Percentiles rank a stretch among this genome's conserved stretches.
These are phyloP conservation scores for Paraphoma sp. DNA, from an alignment of 2,329 filamentous ascomycete genomes.

Conservation along the genomic window DNA sequence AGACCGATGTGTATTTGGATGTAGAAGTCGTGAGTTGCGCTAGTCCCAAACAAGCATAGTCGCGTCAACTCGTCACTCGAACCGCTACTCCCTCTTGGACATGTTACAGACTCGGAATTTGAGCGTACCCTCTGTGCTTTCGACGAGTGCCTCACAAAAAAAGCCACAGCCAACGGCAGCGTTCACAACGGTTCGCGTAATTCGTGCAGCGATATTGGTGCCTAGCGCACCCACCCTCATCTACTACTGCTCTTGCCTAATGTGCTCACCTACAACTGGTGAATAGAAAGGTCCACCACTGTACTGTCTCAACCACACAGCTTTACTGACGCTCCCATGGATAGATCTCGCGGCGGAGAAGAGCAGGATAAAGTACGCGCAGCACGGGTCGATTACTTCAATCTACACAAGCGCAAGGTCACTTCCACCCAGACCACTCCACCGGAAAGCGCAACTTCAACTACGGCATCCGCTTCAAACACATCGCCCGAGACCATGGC, in stretches of 20 bases:
- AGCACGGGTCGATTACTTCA: slow-evolving; percentile 6
- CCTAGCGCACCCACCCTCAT: slow-evolving; percentile 9
- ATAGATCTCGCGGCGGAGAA: slow-evolving; percentile 6
- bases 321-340: slow-evolving; percentile 6
- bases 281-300: background rate
- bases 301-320: background rate
- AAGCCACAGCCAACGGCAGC: too few species aligned
- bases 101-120: too few species aligned
- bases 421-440: slow-evolving; percentile 10
- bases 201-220: slow-evolving; percentile 4
- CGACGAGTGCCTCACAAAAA: too few species aligned
- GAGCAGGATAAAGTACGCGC: slow-evolving; percentile 7
- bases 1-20: too few species aligned
- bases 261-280: background rate
- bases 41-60: too few species aligned
- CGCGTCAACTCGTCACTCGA: too few species aligned
- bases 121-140: too few species aligned
- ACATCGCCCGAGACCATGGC: background rate
- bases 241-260: background rate
- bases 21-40: too few species aligned
- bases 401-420: slow-evolving; percentile 9
- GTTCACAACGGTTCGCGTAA: too few species aligned
- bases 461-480: background rate
- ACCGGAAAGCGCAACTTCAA: slow-evolving; percentile 9
- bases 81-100: too few species aligned